Evolutionary conservation across 2,329 filamentous ascomycete species (phyloP), one percentile per base, ranked within the genome.

Genomic region (Colletotrichum scovillei): DNA sequence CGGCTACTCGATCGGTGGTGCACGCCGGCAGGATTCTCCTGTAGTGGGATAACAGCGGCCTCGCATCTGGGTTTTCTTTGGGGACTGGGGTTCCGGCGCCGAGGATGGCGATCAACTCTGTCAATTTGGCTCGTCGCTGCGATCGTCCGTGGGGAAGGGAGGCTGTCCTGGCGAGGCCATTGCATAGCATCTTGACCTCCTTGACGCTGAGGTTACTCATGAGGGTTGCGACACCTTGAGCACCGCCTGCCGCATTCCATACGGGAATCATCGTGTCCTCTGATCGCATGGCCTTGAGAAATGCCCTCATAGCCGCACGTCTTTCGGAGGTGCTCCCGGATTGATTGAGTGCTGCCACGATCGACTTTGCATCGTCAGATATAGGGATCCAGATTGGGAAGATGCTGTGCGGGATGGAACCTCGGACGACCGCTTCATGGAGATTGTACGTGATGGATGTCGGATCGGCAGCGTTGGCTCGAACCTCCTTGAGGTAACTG

Each of bases 131-230:
- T n/a, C 32, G 55, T 30, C 68, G 66, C 32, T 70, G 38, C 2
- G 42, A 22, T 5, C 24, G 55, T 24, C 55, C 28, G 3, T 32
- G 12, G 2, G 38, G 14, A 7, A 60, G 4, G 11, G 63, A 70
- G 3, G 62, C 68, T 19, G 55, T 70, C 19, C 38, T 60, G 12
- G 42, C 56, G 11, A 70, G 55, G 24, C 63, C 68, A 14, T 55
- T 35, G 46, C 68, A 70, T 24, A 67, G 32, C 24, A 46, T 1
- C 26, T 67, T 70, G 42, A 67, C 30, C 22, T 70, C 62, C 11
- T 67, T 28, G 56, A 66, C 46, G 42, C 68, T 70, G 5, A 66
- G 46, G 8, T 60, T 24, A 22, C 26, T 67, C 62, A 70, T 66
- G 30, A 60, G 35, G 9, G 19, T 16, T 22, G 46, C 63, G 30